Evolutionary conservation across 306 rosid species (phyloP).

Genomic region (Rubus idaeus): DNA sequence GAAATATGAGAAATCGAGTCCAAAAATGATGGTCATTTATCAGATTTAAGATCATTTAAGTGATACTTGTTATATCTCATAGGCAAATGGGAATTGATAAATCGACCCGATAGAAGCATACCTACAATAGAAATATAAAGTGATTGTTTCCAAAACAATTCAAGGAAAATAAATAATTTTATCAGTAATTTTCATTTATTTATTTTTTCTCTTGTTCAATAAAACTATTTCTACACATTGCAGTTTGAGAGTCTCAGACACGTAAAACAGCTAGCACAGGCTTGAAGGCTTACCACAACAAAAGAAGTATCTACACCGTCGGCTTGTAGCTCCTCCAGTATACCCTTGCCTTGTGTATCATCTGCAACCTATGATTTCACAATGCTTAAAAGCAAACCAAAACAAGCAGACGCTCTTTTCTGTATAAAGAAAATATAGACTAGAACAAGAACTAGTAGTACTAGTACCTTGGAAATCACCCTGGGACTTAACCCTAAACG

Average conservation of each 20-base stretch:
- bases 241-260: neutral
- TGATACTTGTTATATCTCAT: neutral
- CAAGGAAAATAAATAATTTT: neutral
- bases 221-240: neutral
- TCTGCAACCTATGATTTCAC: slow-evolving; percentile 58
- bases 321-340: slow-evolving; percentile 64
- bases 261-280: neutral
- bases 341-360: slow-evolving; percentile 77
- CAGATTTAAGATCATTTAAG: neutral
- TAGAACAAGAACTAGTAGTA: neutral
- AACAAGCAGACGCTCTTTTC: neutral
- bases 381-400: neutral
- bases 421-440: neutral
- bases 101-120: neutral
- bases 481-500: slow-evolving; percentile 84
- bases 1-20: slow-evolving; percentile 29
- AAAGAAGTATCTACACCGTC: slow-evolving; percentile 87
- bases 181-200: neutral
- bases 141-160: neutral
- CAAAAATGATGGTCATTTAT: slow-evolving; percentile 8
- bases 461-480: slow-evolving; percentile 69
- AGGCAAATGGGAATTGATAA: neutral
- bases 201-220: neutral
- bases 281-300: slow-evolving; percentile 53
- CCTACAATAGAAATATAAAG: neutral